Evolutionary conservation across 805 yeast genomes (phyloP).

Genomic region (Vanderwaltozyma polyspora): DNA sequence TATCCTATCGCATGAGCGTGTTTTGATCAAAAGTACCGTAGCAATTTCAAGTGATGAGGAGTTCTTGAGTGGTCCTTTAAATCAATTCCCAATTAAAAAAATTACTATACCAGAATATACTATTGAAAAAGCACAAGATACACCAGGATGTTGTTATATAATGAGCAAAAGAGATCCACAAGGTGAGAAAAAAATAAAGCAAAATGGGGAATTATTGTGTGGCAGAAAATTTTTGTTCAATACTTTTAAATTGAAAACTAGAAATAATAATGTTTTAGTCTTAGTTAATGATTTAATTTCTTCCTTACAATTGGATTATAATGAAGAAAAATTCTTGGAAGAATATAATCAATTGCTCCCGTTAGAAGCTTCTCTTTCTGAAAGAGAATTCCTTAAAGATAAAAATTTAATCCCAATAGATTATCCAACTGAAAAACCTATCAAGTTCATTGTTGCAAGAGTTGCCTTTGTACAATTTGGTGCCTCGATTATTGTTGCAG

Average conservation of each 20-base stretch:
- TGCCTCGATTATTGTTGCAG: conserved; percentile 36
- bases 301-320: conserved; percentile 33
- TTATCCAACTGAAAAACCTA: conserved; percentile 14
- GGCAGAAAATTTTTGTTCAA: conserved; percentile 31
- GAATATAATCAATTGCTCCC: conserved; percentile 30
- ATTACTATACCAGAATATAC: conserved; percentile 12
- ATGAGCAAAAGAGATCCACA: conserved; percentile 27
- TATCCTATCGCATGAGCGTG: neutral
- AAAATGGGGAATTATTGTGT: conserved; percentile 29
- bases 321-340: conserved; percentile 36
- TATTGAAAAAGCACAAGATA: conserved; percentile 3
- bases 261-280: conserved; percentile 30
- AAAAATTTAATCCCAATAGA: conserved; percentile 17
- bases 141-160: conserved; percentile 7
- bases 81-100: conserved; percentile 9
- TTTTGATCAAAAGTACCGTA: neutral
- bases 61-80: neutral
- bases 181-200: conserved; percentile 36
- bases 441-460: conserved; percentile 30
- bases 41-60: neutral
- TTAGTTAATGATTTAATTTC: conserved; percentile 26
- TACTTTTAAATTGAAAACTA: conserved; percentile 28
- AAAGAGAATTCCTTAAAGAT: conserved; percentile 29
- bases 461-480: conserved; percentile 41
- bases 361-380: conserved; percentile 28